phyloP scores from a whole-genome alignment of 352 stramenopile species.

The Phytophthora litchii region DNA sequence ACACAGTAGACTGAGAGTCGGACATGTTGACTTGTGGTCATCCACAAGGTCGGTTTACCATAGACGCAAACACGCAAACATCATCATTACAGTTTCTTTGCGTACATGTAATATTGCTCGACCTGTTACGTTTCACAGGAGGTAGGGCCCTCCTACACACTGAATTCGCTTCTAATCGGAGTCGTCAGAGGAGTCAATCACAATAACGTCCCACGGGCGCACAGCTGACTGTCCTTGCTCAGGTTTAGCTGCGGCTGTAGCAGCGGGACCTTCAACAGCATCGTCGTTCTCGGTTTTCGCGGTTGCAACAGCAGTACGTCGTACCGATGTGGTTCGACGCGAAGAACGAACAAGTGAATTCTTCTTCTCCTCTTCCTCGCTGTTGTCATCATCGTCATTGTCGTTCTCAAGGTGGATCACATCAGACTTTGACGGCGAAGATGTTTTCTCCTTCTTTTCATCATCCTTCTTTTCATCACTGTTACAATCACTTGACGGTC shows the following conservation, averaged over 20 bases:
- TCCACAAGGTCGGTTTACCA: no score
- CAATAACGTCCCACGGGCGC: slow-evolving; percentile 74
- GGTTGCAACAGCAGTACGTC: slow-evolving; percentile 10
- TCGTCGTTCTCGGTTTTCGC: slow-evolving; percentile 7
- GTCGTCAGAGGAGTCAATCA: slow-evolving; percentile 74
- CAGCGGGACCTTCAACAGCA: neutral
- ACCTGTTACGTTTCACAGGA: slow-evolving; percentile 11
- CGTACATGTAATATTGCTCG: slow-evolving; percentile 21
- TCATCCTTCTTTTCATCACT: slow-evolving; percentile 6
- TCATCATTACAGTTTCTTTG: slow-evolving; percentile 3
- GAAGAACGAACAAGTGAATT: slow-evolving; percentile 4
- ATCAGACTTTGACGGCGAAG: neutral
- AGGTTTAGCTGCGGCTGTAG: slow-evolving; percentile 20
- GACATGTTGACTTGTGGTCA: no score
- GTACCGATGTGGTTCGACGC: slow-evolving; percentile 1
- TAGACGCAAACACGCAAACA: neutral
- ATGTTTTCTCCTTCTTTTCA: slow-evolving; percentile 9
- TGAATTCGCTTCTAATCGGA: slow-evolving; percentile 28
- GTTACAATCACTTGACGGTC: neutral
- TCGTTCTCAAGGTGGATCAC: slow-evolving; percentile 21
- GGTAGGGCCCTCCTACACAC: slow-evolving; percentile 19
- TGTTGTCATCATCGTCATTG: slow-evolving; percentile 9
- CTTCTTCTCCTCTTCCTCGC: slow-evolving; percentile 9
- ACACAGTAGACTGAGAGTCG: no score
- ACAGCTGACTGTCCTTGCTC: slow-evolving; percentile 33